Evolutionary conservation across 2,329 filamentous ascomycete genomes (phyloP).

Genomic region (Hymenoscyphus linearis): DNA sequence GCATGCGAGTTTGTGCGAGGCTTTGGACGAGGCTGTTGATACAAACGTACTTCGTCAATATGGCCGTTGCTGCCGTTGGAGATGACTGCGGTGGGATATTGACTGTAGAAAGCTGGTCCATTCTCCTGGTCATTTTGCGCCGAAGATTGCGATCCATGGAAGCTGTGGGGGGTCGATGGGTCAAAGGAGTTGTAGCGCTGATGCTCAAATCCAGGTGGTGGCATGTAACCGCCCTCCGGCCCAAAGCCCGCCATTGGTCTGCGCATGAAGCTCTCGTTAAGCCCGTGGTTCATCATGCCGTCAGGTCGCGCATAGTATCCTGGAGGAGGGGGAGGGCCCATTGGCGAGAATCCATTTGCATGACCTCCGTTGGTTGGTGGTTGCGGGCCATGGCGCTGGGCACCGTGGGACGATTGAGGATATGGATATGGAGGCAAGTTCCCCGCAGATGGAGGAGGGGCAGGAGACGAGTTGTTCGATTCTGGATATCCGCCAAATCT

Average conservation of each 20-base stretch:
- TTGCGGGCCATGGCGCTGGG: constrained; percentile 18
- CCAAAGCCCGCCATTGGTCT: constrained; percentile 29
- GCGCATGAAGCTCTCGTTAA: constrained; percentile 22
- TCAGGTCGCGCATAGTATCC: constrained; percentile 25
- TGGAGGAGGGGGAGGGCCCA: constrained; percentile 23
- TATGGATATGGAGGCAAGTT: constrained; percentile 34
- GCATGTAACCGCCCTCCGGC: constrained; percentile 33
- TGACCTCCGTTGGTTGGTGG: constrained; percentile 22
- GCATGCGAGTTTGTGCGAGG: constrained; percentile 16
- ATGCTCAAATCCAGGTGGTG: constrained; percentile 23
- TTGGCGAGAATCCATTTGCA: constrained; percentile 25
- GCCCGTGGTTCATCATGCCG: constrained; percentile 18
- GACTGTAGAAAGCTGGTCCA: constrained; percentile 32
- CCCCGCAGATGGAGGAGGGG: constrained; percentile 44
- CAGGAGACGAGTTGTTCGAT: constrained; percentile 55
- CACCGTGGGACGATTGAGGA: constrained; percentile 14
- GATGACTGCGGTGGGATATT: constrained; percentile 36
- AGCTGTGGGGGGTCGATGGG: constrained; percentile 54
- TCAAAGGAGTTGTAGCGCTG: constrained; percentile 35
- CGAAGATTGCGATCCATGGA: constrained; percentile 56
- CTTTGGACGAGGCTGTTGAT: constrained; percentile 24
- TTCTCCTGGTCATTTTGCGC: constrained; percentile 40
- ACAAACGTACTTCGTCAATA: constrained; percentile 28
- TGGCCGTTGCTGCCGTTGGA: constrained; percentile 37
- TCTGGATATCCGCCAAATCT: constrained; percentile 51